A percentile compares a stretch with the other conserved stretches of the same genome.
phyloP scores from a whole-genome alignment of 164 flowering plant genomes.

The Dillenia suffruticosa region DNA sequence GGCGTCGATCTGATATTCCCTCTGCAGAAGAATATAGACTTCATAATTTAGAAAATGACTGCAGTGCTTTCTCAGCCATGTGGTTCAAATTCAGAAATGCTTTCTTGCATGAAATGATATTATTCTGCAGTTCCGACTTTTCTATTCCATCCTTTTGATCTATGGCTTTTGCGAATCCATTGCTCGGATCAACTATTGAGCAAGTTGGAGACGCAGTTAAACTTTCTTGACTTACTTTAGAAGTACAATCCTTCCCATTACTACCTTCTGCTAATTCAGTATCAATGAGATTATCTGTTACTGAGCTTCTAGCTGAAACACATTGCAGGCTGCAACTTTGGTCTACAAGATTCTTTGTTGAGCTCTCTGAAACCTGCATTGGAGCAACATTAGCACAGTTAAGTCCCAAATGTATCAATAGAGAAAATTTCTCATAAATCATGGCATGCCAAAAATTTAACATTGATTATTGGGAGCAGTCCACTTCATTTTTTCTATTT shows the following conservation, averaged over 20 bases:
- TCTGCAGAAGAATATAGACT: constrained; percentile 16
- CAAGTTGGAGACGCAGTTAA: too few species aligned
- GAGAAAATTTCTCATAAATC: too few species aligned
- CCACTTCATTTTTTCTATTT: too few species aligned
- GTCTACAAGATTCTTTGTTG: background rate
- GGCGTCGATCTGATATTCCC: constrained; percentile 3
- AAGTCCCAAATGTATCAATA: too few species aligned
- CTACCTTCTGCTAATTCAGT: constrained; percentile 4
- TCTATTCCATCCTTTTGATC: constrained; percentile 1
- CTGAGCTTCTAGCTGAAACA: constrained; percentile 4
- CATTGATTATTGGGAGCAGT: too few species aligned
- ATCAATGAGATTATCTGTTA: constrained; percentile 1
- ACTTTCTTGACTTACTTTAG: too few species aligned
- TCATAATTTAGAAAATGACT: constrained; percentile 29
- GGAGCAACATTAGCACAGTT: too few species aligned
- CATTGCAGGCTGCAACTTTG: constrained; percentile 2
- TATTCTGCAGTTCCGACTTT: constrained; percentile 19
- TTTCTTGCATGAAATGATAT: constrained; percentile 29
- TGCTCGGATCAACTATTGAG: too few species aligned
- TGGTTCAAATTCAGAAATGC: constrained; percentile 37
- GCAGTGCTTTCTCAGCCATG: constrained; percentile 37
- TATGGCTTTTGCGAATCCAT: constrained; percentile 7
- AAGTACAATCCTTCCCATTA: too few species aligned
- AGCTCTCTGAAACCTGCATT: constrained; percentile 13
- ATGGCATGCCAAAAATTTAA: too few species aligned